These are phyloP conservation scores for Moesziomyces antarcticus DNA, from an alignment of 1,284 basidiomycete species.

Conservation along the genomic window DNA sequence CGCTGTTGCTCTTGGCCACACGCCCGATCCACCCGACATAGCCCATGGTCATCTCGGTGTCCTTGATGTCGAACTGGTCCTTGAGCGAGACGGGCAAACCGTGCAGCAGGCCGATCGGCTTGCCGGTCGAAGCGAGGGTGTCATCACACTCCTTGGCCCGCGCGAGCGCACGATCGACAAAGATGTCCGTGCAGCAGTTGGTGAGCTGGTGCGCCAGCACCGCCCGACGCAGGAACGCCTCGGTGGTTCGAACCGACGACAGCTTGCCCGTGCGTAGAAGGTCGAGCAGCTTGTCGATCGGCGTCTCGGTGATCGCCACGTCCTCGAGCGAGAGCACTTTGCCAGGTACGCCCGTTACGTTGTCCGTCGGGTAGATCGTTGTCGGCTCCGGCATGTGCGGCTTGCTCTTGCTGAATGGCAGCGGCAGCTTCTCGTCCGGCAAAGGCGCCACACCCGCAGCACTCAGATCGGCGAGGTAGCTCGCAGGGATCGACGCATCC, in stretches of 20 bases:
- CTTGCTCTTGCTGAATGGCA: conserved; percentile 20
- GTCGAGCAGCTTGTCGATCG: conserved; percentile 26
- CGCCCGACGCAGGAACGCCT: conserved; percentile 42
- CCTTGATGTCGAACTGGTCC: conserved; percentile 73
- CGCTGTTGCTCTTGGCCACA: conserved; percentile 7
- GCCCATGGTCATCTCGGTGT: conserved; percentile 78
- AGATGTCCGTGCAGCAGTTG: conserved; percentile 47
- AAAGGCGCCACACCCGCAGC: conserved; percentile 16
- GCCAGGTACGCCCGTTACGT: conserved; percentile 18
- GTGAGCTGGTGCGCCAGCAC: conserved; percentile 45
- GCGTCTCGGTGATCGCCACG: conserved; percentile 38
- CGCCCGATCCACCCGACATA: conserved; percentile 72
- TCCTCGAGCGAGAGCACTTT: conserved; percentile 38
- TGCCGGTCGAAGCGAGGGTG: conserved; percentile 75
- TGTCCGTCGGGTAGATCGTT: conserved; percentile 33
- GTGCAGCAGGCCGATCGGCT: conserved; percentile 73
- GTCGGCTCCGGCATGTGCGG: conserved; percentile 33
- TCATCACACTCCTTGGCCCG: conserved; percentile 76
- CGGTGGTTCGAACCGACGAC: conserved; percentile 26
- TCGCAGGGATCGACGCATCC: conserved; percentile 32
- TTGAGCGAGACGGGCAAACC: conserved; percentile 80
- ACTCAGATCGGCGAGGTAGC: conserved; percentile 24
- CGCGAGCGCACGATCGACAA: conserved; percentile 73
- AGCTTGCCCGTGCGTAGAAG: conserved; percentile 32
- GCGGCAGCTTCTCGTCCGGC: conserved; percentile 32